Percentiles rank a stretch among this genome's conserved stretches.
Evolutionary conservation across 2,329 filamentous ascomycete genomes (phyloP).

Genomic region (Calonectria montana): DNA sequence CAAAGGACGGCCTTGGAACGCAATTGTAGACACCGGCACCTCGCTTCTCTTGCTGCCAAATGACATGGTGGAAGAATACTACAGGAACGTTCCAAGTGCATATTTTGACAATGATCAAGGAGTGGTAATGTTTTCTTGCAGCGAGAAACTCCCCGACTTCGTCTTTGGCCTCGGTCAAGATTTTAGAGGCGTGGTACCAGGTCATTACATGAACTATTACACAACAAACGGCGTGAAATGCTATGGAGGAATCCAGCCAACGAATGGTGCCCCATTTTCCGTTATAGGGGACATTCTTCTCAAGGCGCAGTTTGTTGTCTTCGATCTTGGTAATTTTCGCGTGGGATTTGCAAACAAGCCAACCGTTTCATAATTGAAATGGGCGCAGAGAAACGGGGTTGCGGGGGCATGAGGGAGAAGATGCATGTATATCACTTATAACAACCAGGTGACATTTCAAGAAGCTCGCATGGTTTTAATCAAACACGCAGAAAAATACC

Average conservation of each 20-base stretch:
- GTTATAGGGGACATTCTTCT: constrained; percentile 73
- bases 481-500: too few relatives aligned
- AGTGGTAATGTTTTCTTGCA: constrained; percentile 55
- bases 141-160: constrained; percentile 58
- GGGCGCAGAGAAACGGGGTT: too few relatives aligned
- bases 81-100: not conserved
- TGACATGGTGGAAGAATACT: not conserved
- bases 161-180: constrained; percentile 65
- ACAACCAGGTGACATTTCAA: too few relatives aligned
- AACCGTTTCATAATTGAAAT: not conserved
- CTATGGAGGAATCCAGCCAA: constrained; percentile 75
- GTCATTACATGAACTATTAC: not conserved
- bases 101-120: not conserved
- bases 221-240: constrained; percentile 50
- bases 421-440: too few relatives aligned
- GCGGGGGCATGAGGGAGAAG: too few relatives aligned
- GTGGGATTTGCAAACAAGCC: constrained; percentile 39
- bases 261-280: constrained; percentile 55
- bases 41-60: constrained; percentile 59
- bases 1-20: constrained; percentile 46
- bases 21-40: constrained; percentile 70
- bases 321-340: constrained; percentile 53
- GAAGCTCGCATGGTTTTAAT: too few relatives aligned
- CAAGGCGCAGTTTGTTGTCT: constrained; percentile 69
- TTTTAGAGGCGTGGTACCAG: not conserved